These are phyloP conservation scores for Smittium culicis DNA, from an alignment of 371 early-diverging fungal species.

Conservation along the genomic window DNA sequence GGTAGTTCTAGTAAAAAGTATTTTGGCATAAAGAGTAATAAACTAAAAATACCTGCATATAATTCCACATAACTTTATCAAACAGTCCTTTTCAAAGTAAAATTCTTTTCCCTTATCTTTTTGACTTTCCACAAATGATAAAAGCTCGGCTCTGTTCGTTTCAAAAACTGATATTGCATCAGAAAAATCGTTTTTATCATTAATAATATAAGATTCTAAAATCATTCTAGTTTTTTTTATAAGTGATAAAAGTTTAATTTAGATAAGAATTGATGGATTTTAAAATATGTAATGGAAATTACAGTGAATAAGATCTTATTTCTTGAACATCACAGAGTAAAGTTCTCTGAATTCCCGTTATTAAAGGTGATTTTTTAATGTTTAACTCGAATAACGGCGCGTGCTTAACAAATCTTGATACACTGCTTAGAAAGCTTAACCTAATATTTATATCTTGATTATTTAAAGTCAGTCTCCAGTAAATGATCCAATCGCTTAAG, in stretches of 20 bases:
- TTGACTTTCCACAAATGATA: background rate
- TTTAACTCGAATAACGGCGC: constrained; percentile 24
- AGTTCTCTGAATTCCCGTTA: background rate
- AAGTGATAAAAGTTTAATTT: too few relatives aligned
- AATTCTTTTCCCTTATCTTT: background rate
- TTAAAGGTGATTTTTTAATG: constrained; percentile 23
- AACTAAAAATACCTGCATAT: background rate
- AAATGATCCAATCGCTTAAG: constrained; percentile 27
- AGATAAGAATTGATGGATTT: background rate
- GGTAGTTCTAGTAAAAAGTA: too few relatives aligned
- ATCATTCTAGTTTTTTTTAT: too few relatives aligned
- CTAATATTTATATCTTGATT: constrained; percentile 15
- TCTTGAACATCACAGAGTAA: constrained; percentile 1
- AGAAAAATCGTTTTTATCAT: background rate
- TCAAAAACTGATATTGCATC: background rate
- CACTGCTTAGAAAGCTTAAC: constrained; percentile 17
- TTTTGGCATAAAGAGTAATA: background rate
- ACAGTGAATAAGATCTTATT: background rate
- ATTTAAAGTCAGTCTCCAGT: constrained; percentile 28
- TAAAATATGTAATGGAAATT: background rate
- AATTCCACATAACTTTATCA: background rate
- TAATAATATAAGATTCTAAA: background rate
- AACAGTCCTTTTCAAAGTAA: background rate
- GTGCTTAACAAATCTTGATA: constrained; percentile 25
- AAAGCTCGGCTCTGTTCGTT: background rate